Evolutionary conservation across 2,329 filamentous ascomycete species (phyloP).

Genomic region (Talaromyces sp.): DNA sequence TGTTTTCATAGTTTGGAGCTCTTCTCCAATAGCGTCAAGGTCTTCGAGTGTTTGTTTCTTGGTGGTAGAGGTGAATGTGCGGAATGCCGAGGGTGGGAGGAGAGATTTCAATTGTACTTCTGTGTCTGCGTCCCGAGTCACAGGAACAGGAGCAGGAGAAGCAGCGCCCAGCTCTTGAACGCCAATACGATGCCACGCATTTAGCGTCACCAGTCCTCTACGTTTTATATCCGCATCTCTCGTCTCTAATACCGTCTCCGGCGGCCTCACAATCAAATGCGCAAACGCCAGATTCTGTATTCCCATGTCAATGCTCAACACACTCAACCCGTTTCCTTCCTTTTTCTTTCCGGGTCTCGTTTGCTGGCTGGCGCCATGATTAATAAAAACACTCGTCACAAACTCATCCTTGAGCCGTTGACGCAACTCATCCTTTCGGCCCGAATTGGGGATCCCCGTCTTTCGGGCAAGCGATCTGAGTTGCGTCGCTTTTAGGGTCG

Average conservation of each 20-base stretch:
- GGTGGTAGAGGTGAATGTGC: constrained; percentile 3
- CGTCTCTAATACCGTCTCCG: not conserved
- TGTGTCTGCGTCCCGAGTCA: not conserved
- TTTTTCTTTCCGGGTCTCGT: no score
- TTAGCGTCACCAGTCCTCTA: constrained; percentile 26
- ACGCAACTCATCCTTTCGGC: constrained; percentile 57
- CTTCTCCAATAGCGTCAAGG: not conserved
- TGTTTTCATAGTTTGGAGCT: not conserved
- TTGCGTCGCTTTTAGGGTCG: constrained; percentile 49
- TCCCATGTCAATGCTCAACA: constrained; percentile 81
- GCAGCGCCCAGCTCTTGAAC: constrained; percentile 28
- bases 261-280: constrained; percentile 47
- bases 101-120: not conserved
- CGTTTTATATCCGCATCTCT: constrained; percentile 21
- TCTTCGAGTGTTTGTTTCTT: not conserved
- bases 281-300: constrained; percentile 78
- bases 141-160: not conserved
- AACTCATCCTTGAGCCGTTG: constrained; percentile 45
- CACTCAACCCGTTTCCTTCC: constrained; percentile 38
- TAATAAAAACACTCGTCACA: constrained; percentile 18
- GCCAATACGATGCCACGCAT: constrained; percentile 43
- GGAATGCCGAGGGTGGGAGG: constrained; percentile 11
- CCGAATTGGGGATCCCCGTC: constrained; percentile 58
- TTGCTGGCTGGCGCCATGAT: constrained; percentile 3
- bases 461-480: constrained; percentile 59